Evolutionary conservation across 331 rosid genomes (phyloP).

Genomic region (Prunus yedoensis): DNA sequence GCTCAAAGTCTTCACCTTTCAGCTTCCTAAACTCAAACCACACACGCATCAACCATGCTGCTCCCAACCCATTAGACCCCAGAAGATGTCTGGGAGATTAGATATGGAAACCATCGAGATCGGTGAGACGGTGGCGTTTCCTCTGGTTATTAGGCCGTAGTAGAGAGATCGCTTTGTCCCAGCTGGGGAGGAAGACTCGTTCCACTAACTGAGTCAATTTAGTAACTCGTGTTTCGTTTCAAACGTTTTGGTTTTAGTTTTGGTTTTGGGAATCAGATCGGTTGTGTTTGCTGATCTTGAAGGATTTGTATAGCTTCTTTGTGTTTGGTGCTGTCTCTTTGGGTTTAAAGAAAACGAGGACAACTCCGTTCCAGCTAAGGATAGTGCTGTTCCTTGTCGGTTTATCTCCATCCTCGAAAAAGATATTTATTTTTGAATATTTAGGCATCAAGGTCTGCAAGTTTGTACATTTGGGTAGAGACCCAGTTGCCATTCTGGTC

Average conservation of each 20-base stretch:
- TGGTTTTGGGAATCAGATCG: constrained; percentile 29
- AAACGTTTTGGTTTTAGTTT: not conserved
- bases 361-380: constrained; percentile 37
- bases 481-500: constrained; percentile 17
- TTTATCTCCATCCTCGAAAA: constrained; percentile 16
- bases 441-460: constrained; percentile 21
- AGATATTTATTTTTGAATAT: constrained; percentile 7
- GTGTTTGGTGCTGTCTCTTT: constrained; percentile 52
- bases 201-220: constrained; percentile 29
- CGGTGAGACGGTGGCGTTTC: constrained; percentile 41
- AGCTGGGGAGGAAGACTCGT: constrained; percentile 4
- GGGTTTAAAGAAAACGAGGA: constrained; percentile 29
- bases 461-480: constrained; percentile 6
- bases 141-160: constrained; percentile 23
- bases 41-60: constrained; percentile 9
- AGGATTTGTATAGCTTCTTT: constrained; percentile 39
- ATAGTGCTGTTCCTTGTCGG: constrained; percentile 26
- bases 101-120: constrained; percentile 44
- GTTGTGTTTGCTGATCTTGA: constrained; percentile 58
- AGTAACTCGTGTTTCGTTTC: not conserved
- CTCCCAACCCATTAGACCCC: constrained; percentile 16
- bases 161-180: constrained; percentile 25
- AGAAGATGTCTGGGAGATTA: constrained; percentile 34
- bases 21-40: constrained; percentile 24
- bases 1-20: not conserved